phyloP scores from a whole-genome alignment of 345 rosid genomes.

The Populus deltoides region DNA sequence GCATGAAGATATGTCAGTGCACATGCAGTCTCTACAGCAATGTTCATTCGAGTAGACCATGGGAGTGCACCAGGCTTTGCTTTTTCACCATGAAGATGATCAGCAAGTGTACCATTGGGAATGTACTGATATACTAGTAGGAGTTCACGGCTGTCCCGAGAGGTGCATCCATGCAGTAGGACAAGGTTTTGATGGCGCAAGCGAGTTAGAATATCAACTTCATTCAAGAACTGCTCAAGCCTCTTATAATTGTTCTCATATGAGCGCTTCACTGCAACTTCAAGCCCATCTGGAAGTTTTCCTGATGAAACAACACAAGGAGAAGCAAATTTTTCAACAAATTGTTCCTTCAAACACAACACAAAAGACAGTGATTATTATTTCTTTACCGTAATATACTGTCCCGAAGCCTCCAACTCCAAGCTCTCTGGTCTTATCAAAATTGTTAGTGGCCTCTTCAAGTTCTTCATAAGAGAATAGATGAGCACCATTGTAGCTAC shows the following conservation, averaged over 20 bases:
- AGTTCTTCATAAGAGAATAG: constrained; percentile 67
- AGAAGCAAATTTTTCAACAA: neutral
- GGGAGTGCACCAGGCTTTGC: constrained; percentile 62
- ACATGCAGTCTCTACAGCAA: constrained; percentile 79
- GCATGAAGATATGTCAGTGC: constrained; percentile 81
- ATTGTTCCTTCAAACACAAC: neutral
- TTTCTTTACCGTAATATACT: constrained; percentile 64
- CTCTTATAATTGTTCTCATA: constrained; percentile 73
- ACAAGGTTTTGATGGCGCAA: constrained; percentile 76
- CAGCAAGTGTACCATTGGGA: constrained; percentile 86
- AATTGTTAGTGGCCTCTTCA: constrained; percentile 61
- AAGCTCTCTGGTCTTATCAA: constrained; percentile 65
- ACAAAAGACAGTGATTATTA: too few species aligned
- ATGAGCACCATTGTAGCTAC: constrained; percentile 39
- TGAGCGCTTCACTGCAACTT: constrained; percentile 81
- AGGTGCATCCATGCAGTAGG: constrained; percentile 77
- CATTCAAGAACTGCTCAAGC: constrained; percentile 80
- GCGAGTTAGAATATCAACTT: constrained; percentile 63
- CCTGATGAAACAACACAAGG: constrained; percentile 29
- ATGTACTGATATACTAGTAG: constrained; percentile 79
- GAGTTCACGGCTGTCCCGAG: constrained; percentile 70
- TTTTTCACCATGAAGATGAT: constrained; percentile 66
- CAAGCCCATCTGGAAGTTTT: constrained; percentile 69
- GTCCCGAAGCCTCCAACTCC: constrained; percentile 97
- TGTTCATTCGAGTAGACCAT: constrained; percentile 62